Evolutionary conservation across 768 basidiomycete species (phyloP), one percentile per base, ranked within the genome.

Genomic region (Glaciozyma martinii): DNA sequence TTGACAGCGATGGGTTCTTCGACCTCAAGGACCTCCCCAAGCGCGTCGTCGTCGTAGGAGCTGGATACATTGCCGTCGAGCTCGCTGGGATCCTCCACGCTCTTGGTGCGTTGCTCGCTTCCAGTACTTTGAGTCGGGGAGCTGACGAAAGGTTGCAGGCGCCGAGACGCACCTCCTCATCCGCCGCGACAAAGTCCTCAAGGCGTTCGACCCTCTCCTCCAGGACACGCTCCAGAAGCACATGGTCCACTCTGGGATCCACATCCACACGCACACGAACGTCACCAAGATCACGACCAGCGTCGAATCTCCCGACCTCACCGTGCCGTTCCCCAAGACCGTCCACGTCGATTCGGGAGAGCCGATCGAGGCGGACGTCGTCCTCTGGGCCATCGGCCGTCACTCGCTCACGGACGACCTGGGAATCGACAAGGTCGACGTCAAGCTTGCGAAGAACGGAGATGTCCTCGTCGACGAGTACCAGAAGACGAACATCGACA

Each of bases 51-150:
- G 86, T 98, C 61, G 86, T 97, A 50, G 95, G 95, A 54, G 95
- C 95, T 19, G 95, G 95, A 2, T 99, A 99, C 76, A 98, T 99
- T 71, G 92, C 92, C 23, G 89, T 97, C 66, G 95, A 99, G 78
- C 84, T 99, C 54, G 90, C 94, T 7, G 95, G 95, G 25, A 84
- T 99, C 61, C 84, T 99, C 78, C 84, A 97, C 77, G 81, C 89
- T 10, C 84, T 95, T 62, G 91, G 73, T 61, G 18, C 19, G 63
- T 52, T 9, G 10, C 16, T 46, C 13, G 15, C 27, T 3, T 55
- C 25, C 5, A 15, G 0, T 44, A 7, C 15, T 10, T 15, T 5
- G 23, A 12, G 25, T 18, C 32, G 9, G 13, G 7, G 23, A 19
- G 15, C 56, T 54, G n/a, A 63, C 47, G 0, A 25, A 15, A 3